These are phyloP conservation scores for Fusarium devonianum DNA, from an alignment of 2,329 filamentous ascomycete genomes.

Conservation along the genomic window DNA sequence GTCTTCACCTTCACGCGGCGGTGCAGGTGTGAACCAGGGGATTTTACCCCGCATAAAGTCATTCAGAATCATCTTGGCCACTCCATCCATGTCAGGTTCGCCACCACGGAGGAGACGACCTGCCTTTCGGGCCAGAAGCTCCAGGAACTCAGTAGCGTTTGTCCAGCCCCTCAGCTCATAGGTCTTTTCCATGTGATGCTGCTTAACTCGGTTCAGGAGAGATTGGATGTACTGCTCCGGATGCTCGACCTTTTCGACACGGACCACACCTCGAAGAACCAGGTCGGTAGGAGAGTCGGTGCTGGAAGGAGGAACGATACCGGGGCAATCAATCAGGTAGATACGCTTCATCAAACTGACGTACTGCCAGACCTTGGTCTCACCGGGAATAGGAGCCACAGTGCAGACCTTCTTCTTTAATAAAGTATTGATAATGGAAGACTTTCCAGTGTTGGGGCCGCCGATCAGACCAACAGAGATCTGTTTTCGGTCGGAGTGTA, in stretches of 20 bases:
- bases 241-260: constrained; percentile 95
- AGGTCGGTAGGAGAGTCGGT: constrained; percentile 87
- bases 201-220: constrained; percentile 80
- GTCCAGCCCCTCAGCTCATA: constrained; percentile 86
- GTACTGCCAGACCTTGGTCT: constrained; percentile 99
- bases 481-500: constrained; percentile 92
- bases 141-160: constrained; percentile 82
- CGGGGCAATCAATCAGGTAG: constrained; percentile 90
- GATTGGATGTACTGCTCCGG: constrained; percentile 94
- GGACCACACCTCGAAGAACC: constrained; percentile 86
- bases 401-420: constrained; percentile 93
- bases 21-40: constrained; percentile 92
- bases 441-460: constrained; percentile 90
- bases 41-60: constrained; percentile 96
- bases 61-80: constrained; percentile 95
- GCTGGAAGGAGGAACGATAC: constrained; percentile 89
- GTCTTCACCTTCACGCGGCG: constrained; percentile 62
- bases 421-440: constrained; percentile 95
- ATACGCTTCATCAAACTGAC: constrained; percentile 95
- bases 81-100: constrained; percentile 93
- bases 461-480: constrained; percentile 88
- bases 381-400: constrained; percentile 92
- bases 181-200: constrained; percentile 88
- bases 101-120: constrained; percentile 88
- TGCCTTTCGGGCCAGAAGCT: constrained; percentile 84